These are phyloP conservation scores for Amphichorda felina DNA, from an alignment of 2,329 filamentous ascomycete species.

Conservation along the genomic window DNA sequence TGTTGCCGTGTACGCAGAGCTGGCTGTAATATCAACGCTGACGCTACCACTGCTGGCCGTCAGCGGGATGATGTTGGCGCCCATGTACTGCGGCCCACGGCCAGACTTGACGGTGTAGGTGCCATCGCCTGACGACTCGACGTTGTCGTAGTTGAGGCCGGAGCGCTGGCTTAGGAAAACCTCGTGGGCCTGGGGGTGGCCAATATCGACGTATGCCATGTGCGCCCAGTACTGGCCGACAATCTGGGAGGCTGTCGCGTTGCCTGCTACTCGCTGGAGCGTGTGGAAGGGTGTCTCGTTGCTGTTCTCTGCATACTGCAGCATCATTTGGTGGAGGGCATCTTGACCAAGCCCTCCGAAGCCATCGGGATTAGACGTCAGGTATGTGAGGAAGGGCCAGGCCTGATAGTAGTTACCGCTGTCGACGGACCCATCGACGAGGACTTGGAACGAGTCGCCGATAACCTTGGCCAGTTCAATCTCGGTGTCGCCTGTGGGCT, in stretches of 20 bases:
- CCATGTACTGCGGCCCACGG: conserved; percentile 34
- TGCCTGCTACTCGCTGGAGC: conserved; percentile 23
- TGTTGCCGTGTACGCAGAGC: conserved; percentile 24
- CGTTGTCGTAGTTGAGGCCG: conserved; percentile 27
- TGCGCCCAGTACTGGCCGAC: conserved; percentile 38
- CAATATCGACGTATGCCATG: conserved; percentile 40
- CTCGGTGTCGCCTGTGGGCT: conserved; percentile 20
- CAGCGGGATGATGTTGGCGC: conserved; percentile 34
- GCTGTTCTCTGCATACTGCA: conserved; percentile 24
- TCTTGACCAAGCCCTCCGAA: too few species aligned
- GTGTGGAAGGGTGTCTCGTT: conserved; percentile 38
- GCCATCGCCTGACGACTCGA: conserved; percentile 21
- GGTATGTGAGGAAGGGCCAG: conserved; percentile 36
- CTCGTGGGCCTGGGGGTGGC: conserved; percentile 25
- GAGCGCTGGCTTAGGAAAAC: conserved; percentile 22
- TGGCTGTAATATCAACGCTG: conserved; percentile 19
- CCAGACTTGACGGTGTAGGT: conserved; percentile 29
- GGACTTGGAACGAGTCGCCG: conserved; percentile 31
- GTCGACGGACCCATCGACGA: conserved; percentile 29
- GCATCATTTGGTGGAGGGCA: too few species aligned
- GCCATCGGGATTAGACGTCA: too few species aligned
- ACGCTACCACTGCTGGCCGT: conserved; percentile 19
- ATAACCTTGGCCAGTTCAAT: conserved; percentile 33
- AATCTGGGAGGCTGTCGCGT: conserved; percentile 22
- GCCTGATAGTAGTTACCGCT: conserved; percentile 38